Base-by-base conservation (phyloP, 2,329 filamentous ascomycete species). In the Diaporthe citrichinensis region DNA sequence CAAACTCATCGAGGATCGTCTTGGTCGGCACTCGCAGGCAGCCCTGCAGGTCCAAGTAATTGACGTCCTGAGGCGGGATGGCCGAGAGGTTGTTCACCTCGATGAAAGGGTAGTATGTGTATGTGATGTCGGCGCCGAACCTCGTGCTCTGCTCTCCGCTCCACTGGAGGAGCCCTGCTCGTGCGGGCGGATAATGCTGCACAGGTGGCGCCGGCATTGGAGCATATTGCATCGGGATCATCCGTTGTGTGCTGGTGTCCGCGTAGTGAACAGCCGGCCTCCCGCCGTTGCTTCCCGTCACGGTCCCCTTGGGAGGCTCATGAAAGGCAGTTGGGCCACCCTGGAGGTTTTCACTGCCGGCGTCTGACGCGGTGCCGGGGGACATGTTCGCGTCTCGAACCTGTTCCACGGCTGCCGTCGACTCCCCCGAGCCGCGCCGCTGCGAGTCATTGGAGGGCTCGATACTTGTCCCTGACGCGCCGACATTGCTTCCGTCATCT, bases 21-120 rank as follows among this genome's bases (percentile, higher is more conserved):
- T 83, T 81, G 0, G 83, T 84, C 0, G 87, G 88, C 9, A 89
- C 80, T 25, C 84, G 83, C 2, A 89, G 81, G 77, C 87, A 88
- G 6, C 85, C 85, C 76, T 89, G 86, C 1, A 84, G 81, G 67
- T 86, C 84, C 49, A 89, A 81, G 76, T 85, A 88, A 75, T 85
- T 85, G 76, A 88, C 83, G 78, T 89, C 87, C 77, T 88, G 86
- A 0, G 84, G 83, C 67, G 85, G 83, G 65, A 86, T 83, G 71
- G 83, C 83, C 51, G 76, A 61, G 49, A 85, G 78, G 74, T 85
- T 85, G 76, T 81, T 82, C 61, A 87, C 79, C 34, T 80, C 81
- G 12, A 87, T 78, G 69, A 86, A 87, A 1, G 87, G 85, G 76
- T 85, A 87, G 74, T 86, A 85, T 0, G 83, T 85, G 78, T 88